Evolutionary conservation across 108 stramenopile genomes (phyloP), one percentile per base, ranked within the genome.

Genomic region (Fistulifera pelliculosa): DNA sequence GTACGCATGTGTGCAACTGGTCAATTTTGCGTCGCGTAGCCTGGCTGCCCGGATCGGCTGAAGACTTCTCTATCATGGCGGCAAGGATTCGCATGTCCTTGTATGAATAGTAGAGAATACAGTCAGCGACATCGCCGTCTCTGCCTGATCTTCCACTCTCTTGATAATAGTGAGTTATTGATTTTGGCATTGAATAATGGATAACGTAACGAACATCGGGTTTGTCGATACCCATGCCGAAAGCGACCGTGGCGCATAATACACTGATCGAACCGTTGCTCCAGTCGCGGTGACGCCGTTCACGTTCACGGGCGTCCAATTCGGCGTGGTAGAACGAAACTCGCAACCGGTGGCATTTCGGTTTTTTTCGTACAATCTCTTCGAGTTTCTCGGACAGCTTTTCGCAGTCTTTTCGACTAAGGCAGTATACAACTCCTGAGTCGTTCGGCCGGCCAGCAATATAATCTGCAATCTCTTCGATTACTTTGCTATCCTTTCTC

Each of bases 301-400:
- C 66, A 28, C 86, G 70, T 61, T 92, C 93, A 5, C 51, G 21
- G 6, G 68, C 61, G 54, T 90, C 73, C 61, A 97, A 60, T 16
- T 96, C 97, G 13, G 95, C 97, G 79, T 99, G 99, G 64, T 99
- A 99, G 55, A 70, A 94, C 8, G 94, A 85, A 15, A 93, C 91
- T 14, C 57, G 52, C 25, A 93, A 68, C 48, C 76, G 56, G 11
- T 75, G 49, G 47, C 64, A 66, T 50, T 81, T 74, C 39, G 70
- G 65, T 41, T 65, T 75, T 41, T 83, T 79, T 19, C 66, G 27
- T 43, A 85, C 54, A 56, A 76, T 80, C 25, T 64, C 55, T 52
- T 80, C 63, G 15, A 97, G 54, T 50, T 81, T 87, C 22, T 75
- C 66, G 24, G 86, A 61, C 19, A 93, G 52, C 25, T 74, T 80